phyloP scores from a whole-genome alignment of 129 eudicot genomes.

The Calendula officinalis region DNA sequence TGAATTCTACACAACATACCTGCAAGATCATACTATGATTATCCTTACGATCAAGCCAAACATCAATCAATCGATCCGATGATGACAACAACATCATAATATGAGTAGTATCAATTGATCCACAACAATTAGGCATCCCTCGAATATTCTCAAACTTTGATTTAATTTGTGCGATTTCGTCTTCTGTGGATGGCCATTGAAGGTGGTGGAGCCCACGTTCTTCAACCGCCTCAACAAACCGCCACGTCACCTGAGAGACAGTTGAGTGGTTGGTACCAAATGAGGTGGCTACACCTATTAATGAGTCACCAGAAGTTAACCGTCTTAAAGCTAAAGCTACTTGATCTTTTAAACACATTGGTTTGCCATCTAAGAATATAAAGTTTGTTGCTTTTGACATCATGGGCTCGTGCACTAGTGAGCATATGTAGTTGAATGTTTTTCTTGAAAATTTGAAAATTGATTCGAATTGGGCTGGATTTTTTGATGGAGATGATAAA shows the following conservation, averaged over 20 bases:
- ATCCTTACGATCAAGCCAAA: slow-evolving; percentile 42
- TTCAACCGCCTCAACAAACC: slow-evolving; percentile 55
- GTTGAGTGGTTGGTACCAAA: slow-evolving; percentile 49
- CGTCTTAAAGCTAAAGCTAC: slow-evolving; percentile 59
- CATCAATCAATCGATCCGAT: slow-evolving; percentile 24
- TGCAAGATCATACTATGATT: slow-evolving; percentile 64
- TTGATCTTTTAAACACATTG: slow-evolving; percentile 46
- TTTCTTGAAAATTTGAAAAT: slow-evolving; percentile 51
- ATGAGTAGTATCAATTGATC: slow-evolving; percentile 62
- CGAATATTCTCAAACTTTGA: slow-evolving; percentile 43
- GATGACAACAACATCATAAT: slow-evolving; percentile 32
- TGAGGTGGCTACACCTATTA: slow-evolving; percentile 37
- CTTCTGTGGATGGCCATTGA: slow-evolving; percentile 38
- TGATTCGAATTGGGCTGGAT: slow-evolving; percentile 31
- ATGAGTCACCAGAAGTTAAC: slow-evolving; percentile 50
- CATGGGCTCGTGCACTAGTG: slow-evolving; percentile 52
- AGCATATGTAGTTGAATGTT: slow-evolving; percentile 53
- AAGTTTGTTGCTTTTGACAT: slow-evolving; percentile 29
- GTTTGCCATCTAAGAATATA: slow-evolving; percentile 38
- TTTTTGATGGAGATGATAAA: slow-evolving; percentile 28
- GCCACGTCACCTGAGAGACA: slow-evolving; percentile 60
- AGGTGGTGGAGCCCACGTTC: slow-evolving; percentile 35
- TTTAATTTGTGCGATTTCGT: slow-evolving; percentile 27
- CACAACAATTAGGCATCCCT: slow-evolving; percentile 73
- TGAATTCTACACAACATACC: no score